Evolutionary conservation across 2,329 filamentous ascomycete species (phyloP).

Genomic region (Tricladium varicosporioides): DNA sequence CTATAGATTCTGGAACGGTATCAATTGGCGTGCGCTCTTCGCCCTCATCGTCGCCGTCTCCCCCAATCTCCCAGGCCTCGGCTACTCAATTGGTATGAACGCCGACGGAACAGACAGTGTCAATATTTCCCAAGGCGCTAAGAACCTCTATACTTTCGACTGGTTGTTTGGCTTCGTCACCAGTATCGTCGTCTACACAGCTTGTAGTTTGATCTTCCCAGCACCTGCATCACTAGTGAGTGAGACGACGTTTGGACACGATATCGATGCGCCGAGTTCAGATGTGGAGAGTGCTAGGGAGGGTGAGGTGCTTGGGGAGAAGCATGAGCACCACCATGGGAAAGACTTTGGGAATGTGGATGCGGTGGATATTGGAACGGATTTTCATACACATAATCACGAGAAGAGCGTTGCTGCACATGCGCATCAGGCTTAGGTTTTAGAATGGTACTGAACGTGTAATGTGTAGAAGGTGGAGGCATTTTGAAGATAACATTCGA

Average conservation of each 20-base stretch:
- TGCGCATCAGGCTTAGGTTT: too few species aligned
- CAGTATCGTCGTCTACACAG: slow-evolving; percentile 55
- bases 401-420: too few species aligned
- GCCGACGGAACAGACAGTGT: slow-evolving; percentile 9
- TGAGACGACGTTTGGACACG: slow-evolving; percentile 39
- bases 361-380: slow-evolving; percentile 16
- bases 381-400: not conserved
- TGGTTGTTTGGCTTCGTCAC: slow-evolving; percentile 61
- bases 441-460: too few species aligned
- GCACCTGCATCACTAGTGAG: slow-evolving; percentile 47
- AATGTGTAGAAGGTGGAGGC: too few species aligned
- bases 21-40: slow-evolving; percentile 29
- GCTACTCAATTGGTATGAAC: slow-evolving; percentile 21
- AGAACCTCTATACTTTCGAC: slow-evolving; percentile 61
- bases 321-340: not conserved
- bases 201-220: slow-evolving; percentile 47
- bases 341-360: slow-evolving; percentile 20
- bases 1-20: slow-evolving; percentile 30
- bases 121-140: slow-evolving; percentile 42
- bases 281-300: slow-evolving; percentile 4
- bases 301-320: slow-evolving; percentile 11
- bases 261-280: too few species aligned
- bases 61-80: slow-evolving; percentile 30
- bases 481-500: too few species aligned
- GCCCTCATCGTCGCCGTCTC: slow-evolving; percentile 26